Percentiles rank a stretch among this genome's conserved stretches.
These are phyloP conservation scores for Tremella yokohamensis DNA, from an alignment of 768 basidiomycete genomes.

Conservation along the genomic window DNA sequence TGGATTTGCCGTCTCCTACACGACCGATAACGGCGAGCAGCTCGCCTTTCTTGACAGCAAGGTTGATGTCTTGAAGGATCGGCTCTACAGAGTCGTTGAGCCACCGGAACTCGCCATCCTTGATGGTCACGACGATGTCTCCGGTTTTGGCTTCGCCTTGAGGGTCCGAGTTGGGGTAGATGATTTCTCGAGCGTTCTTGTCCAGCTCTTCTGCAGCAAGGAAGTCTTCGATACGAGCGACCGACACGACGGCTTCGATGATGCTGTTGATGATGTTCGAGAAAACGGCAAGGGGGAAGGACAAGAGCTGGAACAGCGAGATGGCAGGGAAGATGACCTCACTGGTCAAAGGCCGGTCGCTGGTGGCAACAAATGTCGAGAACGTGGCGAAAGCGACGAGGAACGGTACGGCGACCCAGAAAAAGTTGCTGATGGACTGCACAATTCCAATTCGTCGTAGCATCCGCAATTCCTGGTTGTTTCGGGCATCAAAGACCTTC, in stretches of 20 bases:
- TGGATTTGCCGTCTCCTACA: conserved; percentile 78
- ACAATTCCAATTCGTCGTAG: conserved; percentile 75
- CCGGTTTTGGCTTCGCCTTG: conserved; percentile 39
- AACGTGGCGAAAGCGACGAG: conserved; percentile 51
- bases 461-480: conserved; percentile 58
- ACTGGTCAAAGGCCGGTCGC: conserved; percentile 66
- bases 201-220: conserved; percentile 77
- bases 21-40: conserved; percentile 79
- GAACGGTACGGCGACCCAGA: conserved; percentile 49
- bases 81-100: conserved; percentile 53
- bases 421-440: conserved; percentile 56
- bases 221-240: conserved; percentile 72
- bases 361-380: conserved; percentile 50
- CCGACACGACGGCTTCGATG: conserved; percentile 80
- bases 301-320: conserved; percentile 54
- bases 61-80: conserved; percentile 70
- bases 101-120: conserved; percentile 80
- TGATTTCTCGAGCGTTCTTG: conserved; percentile 64
- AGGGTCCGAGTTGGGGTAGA: conserved; percentile 44
- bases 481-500: conserved; percentile 65
- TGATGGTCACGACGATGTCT: conserved; percentile 66
- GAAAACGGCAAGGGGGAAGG: conserved; percentile 50
- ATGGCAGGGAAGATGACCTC: conserved; percentile 96
- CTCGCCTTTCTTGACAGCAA: conserved; percentile 76
- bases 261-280: conserved; percentile 58